These are phyloP conservation scores for Phytophthora hybrid DNA, from an alignment of 352 stramenopile genomes.

Conservation along the genomic window DNA sequence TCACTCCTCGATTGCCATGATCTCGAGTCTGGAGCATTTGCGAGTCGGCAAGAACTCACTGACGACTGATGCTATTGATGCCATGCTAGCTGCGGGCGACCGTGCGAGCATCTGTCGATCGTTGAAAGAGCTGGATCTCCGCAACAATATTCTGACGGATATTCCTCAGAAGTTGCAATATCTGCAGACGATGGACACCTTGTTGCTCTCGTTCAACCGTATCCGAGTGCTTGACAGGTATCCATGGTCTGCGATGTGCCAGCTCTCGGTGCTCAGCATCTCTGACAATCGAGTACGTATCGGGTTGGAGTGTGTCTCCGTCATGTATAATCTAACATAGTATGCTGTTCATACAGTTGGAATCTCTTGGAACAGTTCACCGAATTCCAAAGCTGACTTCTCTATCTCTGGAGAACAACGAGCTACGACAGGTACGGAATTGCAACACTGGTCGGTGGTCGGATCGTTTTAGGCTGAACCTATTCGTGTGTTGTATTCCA, in stretches of 20 bases:
- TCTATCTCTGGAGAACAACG: constrained; percentile 88
- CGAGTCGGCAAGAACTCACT: constrained; percentile 83
- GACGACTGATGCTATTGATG: constrained; percentile 58
- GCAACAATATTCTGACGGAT: constrained; percentile 69
- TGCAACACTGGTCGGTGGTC: background rate
- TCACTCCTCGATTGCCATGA: constrained; percentile 56
- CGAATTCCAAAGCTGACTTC: constrained; percentile 67
- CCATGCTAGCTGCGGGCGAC: constrained; percentile 40
- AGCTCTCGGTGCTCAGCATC: constrained; percentile 71
- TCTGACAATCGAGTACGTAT: constrained; percentile 72
- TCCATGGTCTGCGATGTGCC: constrained; percentile 63
- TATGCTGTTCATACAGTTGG: constrained; percentile 44
- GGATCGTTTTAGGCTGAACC: background rate
- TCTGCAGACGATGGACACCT: constrained; percentile 66
- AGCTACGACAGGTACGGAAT: constrained; percentile 63
- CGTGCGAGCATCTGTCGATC: constrained; percentile 45
- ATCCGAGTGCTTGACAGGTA: constrained; percentile 63
- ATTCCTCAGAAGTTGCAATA: constrained; percentile 54
- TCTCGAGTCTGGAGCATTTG: constrained; percentile 67
- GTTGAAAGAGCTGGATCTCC: constrained; percentile 78
- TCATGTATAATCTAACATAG: background rate
- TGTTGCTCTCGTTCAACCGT: constrained; percentile 77
- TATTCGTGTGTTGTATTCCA: constrained; percentile 3
- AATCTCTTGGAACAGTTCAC: constrained; percentile 70
- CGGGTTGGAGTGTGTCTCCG: background rate